Conservation (phyloP, 305 asterid species). For the Solanum hybrid region DNA sequence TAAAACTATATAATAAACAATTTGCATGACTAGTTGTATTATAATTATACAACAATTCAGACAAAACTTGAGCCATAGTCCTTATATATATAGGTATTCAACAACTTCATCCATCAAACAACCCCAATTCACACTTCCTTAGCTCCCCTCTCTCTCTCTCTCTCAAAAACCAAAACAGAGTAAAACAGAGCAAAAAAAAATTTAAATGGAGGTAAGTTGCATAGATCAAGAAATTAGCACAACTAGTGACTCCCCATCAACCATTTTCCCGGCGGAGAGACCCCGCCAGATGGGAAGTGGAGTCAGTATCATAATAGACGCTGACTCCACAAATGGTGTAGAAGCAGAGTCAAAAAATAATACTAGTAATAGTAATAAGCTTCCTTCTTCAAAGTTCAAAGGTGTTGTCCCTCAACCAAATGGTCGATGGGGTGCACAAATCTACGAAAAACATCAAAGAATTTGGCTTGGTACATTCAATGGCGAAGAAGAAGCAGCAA, state of each 20-base stretch:
- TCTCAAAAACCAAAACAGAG: not conserved
- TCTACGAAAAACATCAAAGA: slow-evolving; percentile 85
- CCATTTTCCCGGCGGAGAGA: slow-evolving; percentile 14
- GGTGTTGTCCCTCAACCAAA: slow-evolving; percentile 98
- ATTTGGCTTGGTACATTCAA: slow-evolving; percentile 90
- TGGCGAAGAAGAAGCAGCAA: slow-evolving; percentile 74
- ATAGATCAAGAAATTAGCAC: slow-evolving; percentile 42
- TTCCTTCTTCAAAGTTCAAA: slow-evolving; percentile 73
- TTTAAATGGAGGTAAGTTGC: slow-evolving; percentile 49
- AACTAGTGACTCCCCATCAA: slow-evolving; percentile 35
- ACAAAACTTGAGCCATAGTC: not conserved
- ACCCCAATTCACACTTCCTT: slow-evolving; percentile 28
- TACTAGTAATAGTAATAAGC: slow-evolving; percentile 24
- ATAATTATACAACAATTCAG: not conserved
- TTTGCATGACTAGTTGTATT: slow-evolving; percentile 3
- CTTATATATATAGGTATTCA: slow-evolving; percentile 16
- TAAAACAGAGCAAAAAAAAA: not conserved
- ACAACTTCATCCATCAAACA: not conserved
- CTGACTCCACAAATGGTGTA: slow-evolving; percentile 32
- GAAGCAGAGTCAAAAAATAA: slow-evolving; percentile 56
- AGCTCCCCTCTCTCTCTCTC: not conserved
- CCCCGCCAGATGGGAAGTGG: slow-evolving; percentile 64
- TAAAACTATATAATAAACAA: not conserved
- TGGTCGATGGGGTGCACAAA: slow-evolving; percentile 97
- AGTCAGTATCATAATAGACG: slow-evolving; percentile 44